Evolutionary conservation across 2,329 filamentous ascomycete species (phyloP).

Genomic region (Madurella mycetomatis): DNA sequence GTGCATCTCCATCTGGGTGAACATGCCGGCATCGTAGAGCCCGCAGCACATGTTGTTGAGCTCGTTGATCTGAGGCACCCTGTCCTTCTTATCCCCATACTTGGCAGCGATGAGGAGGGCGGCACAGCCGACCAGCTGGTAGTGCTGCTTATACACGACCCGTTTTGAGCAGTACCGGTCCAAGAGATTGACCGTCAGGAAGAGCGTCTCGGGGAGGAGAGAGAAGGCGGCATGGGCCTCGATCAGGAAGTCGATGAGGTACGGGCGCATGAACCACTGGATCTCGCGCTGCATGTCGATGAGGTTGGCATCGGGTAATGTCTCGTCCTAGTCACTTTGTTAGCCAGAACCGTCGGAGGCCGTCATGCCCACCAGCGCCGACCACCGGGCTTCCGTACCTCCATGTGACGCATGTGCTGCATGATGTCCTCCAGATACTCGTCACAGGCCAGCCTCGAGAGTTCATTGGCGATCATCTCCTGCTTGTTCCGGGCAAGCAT

Average conservation of each 20-base stretch:
- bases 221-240: slow-evolving; percentile 96
- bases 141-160: slow-evolving; percentile 98
- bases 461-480: slow-evolving; percentile 81
- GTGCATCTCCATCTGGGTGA: slow-evolving; percentile 99
- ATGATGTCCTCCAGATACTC: slow-evolving; percentile 95
- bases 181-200: slow-evolving; percentile 92
- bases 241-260: slow-evolving; percentile 95
- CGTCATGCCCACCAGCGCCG: background rate
- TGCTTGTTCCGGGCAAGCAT: slow-evolving; percentile 77
- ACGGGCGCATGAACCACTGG: slow-evolving; percentile 99
- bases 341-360: background rate
- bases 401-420: slow-evolving; percentile 92
- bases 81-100: slow-evolving; percentile 97
- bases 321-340: slow-evolving; percentile 58
- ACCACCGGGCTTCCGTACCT: slow-evolving; percentile 49
- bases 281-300: slow-evolving; percentile 99
- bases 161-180: slow-evolving; percentile 97
- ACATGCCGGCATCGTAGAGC: slow-evolving; percentile 98
- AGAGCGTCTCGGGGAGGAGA: slow-evolving; percentile 88
- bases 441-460: slow-evolving; percentile 77
- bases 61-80: slow-evolving; percentile 95
- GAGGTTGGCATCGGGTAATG: slow-evolving; percentile 89
- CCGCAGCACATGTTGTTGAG: slow-evolving; percentile 99
- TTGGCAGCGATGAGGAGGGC: slow-evolving; percentile 95
- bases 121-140: slow-evolving; percentile 94